Evolutionary conservation across 1,139 yeast species (phyloP).

Genomic region (Magnusiomyces sp.): DNA sequence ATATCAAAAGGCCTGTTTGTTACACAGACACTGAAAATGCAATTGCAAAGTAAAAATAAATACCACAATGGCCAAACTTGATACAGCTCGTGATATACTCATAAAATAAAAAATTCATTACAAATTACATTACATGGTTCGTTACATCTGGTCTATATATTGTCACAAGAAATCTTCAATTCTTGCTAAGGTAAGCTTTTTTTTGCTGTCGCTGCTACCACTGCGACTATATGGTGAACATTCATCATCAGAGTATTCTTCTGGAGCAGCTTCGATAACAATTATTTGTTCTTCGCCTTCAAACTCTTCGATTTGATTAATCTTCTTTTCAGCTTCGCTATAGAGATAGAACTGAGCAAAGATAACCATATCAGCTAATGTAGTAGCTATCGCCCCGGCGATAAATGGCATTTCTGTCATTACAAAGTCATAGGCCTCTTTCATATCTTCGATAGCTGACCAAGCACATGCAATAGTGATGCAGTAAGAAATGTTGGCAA

Average conservation of each 20-base stretch:
- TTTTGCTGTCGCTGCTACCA: too few relatives aligned
- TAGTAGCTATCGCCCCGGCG: conserved; percentile 73
- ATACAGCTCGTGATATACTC: too few relatives aligned
- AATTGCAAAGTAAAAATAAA: too few relatives aligned
- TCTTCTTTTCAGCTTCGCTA: conserved; percentile 17
- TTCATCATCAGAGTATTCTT: not conserved
- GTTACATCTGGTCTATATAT: too few relatives aligned
- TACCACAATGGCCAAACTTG: too few relatives aligned
- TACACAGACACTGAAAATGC: too few relatives aligned
- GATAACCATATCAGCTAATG: conserved; percentile 60
- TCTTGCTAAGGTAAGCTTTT: too few relatives aligned
- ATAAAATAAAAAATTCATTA: too few relatives aligned
- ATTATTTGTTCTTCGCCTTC: not conserved
- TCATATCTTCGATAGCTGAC: conserved; percentile 50
- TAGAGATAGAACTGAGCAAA: conserved; percentile 51
- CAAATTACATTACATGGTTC: too few relatives aligned
- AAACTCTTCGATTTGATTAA: conserved; percentile 1
- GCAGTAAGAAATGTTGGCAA: conserved; percentile 69
- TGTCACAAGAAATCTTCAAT: too few relatives aligned
- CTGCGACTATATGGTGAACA: not conserved
- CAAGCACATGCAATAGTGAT: conserved; percentile 47
- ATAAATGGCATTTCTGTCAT: conserved; percentile 69
- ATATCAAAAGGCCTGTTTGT: too few relatives aligned
- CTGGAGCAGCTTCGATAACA: not conserved
- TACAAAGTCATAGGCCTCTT: conserved; percentile 44